Conservation (phyloP, 2,329 filamentous ascomycete species). For the Monascus ruber region DNA sequence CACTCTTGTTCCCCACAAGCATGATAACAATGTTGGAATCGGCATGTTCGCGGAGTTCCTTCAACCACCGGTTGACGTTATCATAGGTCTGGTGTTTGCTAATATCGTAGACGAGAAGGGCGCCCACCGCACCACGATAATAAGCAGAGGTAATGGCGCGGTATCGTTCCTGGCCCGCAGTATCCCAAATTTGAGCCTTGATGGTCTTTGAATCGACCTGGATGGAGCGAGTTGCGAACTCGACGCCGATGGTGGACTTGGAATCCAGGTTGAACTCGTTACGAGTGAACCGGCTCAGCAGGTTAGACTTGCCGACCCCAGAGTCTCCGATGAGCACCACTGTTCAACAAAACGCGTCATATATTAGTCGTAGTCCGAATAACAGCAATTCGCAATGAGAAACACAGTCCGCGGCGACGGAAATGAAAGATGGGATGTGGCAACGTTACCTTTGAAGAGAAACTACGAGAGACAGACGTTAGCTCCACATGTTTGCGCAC, state of each 20-base stretch:
- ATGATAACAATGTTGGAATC: slow-evolving; percentile 99
- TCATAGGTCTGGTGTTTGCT: slow-evolving; percentile 99
- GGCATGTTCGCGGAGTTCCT: slow-evolving; percentile 94
- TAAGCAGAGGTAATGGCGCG: slow-evolving; percentile 98
- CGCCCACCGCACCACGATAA: slow-evolving; percentile 94
- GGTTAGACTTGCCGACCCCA: slow-evolving; percentile 98
- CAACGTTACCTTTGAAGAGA: slow-evolving; percentile 83
- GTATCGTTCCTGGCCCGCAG: slow-evolving; percentile 96
- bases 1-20: slow-evolving; percentile 99
- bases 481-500: slow-evolving; percentile 6
- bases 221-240: slow-evolving; percentile 96
- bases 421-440: slow-evolving; percentile 8
- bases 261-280: slow-evolving; percentile 99
- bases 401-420: slow-evolving; percentile 10
- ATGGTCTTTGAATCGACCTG: slow-evolving; percentile 99
- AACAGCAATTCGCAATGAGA: slow-evolving; percentile 3
- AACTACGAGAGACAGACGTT: slow-evolving; percentile 50
- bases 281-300: slow-evolving; percentile 96
- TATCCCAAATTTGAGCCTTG: slow-evolving; percentile 99
- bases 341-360: slow-evolving; percentile 28
- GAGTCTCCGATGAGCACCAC: slow-evolving; percentile 99
- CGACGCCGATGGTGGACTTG: slow-evolving; percentile 98
- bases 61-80: slow-evolving; percentile 97
- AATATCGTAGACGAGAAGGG: slow-evolving; percentile 97
- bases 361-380: slow-evolving; percentile 8